A percentile compares a stretch with the other conserved stretches of the same genome.
Conservation (phyloP, 371 early-diverging fungal species). For the Gilbertella persicaria region DNA sequence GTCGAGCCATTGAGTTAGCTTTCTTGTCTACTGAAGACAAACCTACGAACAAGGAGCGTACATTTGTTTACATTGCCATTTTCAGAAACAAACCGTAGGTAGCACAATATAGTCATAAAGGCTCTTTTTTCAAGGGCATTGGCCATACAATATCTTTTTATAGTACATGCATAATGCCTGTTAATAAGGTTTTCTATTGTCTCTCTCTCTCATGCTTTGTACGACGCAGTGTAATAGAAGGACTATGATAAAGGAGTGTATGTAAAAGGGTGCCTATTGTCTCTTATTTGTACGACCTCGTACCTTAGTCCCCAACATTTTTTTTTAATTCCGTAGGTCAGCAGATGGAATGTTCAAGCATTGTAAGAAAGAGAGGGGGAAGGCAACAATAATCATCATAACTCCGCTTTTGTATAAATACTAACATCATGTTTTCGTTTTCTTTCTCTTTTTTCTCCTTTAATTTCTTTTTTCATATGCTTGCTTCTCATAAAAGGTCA, state of each 20-base stretch:
- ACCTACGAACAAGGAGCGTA: too few relatives aligned
- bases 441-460: conserved; percentile 6
- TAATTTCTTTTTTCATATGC: conserved; percentile 6
- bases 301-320: conserved; percentile 7
- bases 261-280: too few relatives aligned
- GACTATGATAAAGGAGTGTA: too few relatives aligned
- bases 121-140: too few relatives aligned
- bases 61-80: not conserved
- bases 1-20: too few relatives aligned
- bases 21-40: too few relatives aligned
- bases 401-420: conserved; percentile 4
- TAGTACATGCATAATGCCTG: not conserved
- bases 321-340: conserved; percentile 8
- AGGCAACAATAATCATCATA: not conserved
- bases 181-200: too few relatives aligned
- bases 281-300: conserved; percentile 1
- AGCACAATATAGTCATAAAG: too few relatives aligned
- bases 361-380: conserved; percentile 1
- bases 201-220: too few relatives aligned
- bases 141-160: too few relatives aligned
- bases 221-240: too few relatives aligned
- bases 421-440: conserved; percentile 2
- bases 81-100: not conserved
- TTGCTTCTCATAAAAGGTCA: conserved; percentile 20
- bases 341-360: conserved; percentile 8